Base-by-base conservation (phyloP, 2,329 filamentous ascomycete species). In the Metarhizium album region DNA sequence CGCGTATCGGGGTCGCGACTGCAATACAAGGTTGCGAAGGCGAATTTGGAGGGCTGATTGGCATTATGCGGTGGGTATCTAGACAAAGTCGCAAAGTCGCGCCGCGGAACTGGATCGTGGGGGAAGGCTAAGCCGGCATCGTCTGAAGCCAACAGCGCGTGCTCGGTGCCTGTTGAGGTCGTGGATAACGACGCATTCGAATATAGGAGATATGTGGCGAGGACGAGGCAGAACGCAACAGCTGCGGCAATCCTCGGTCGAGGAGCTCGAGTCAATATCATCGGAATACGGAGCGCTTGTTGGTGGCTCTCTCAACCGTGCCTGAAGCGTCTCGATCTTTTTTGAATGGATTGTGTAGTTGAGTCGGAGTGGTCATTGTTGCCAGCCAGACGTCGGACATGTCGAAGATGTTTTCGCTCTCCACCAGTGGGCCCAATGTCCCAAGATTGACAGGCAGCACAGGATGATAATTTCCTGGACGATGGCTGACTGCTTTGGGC, bases 21-120 rank as follows among this genome's bases (percentile, higher is more conserved):
- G 31, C 48, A 49, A 23, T 49, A 49, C 9, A 49, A n/a, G 11
- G 48, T 49, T 2, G 48, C 29, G 20, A 49, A 45, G 20, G 48
- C 42, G 11, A 45, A 49, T 20, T 35, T 45, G 8, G 31, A 33
- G 3, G 18, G 16, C n/a, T 27, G 29, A 8, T 49, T 38, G 18
- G 29, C 13, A 42, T 49, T 49, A 14, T 49, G 48, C 9, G 48
- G 40, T 18, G 42, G 27, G 22, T 49, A 49, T 6, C 14, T 38
- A 29, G 48, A 45, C 22, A 49, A 9, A 13, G 48, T 8, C 4
- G 20, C 29, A 49, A 49, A 49, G 29, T 49, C 29, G 8, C 29
- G 48, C n/a, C 48, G 48, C 14, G 48, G 42, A 4, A 45, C 42
- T 3, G 48, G 48, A 45, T 49, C 48, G 22, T 45, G 20, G 20